A percentile compares a stretch with the other conserved stretches of the same genome.
phyloP scores from a whole-genome alignment of 2,329 filamentous ascomycete genomes.

The Zelopaecilomyces penicillatus region DNA sequence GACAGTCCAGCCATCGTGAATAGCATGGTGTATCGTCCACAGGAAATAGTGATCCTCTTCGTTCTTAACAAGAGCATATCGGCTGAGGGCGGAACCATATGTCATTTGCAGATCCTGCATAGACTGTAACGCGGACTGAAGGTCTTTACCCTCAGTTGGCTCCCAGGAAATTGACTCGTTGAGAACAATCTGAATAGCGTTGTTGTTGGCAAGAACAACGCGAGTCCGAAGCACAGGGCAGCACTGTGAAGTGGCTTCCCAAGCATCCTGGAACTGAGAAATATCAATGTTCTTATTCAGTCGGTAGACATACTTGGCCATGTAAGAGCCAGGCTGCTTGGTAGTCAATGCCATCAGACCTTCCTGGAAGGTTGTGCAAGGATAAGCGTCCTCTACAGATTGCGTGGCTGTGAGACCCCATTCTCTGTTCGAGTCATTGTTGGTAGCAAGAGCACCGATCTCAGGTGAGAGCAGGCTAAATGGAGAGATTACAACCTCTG shows the following conservation, averaged over 20 bases:
- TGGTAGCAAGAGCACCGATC: neutral
- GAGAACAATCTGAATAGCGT: neutral
- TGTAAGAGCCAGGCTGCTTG: conserved; percentile 9
- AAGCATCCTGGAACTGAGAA: conserved; percentile 5
- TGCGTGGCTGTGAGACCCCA: neutral
- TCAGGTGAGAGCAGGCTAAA: neutral
- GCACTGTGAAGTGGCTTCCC: conserved; percentile 5
- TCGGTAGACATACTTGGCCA: conserved; percentile 1
- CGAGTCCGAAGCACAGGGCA: conserved; percentile 10
- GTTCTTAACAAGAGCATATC: neutral
- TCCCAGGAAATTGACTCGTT: conserved; percentile 1
- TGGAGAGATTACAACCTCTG: neutral
- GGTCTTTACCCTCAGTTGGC: neutral
- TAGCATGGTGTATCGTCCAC: conserved; percentile 18
- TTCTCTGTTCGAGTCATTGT: neutral
- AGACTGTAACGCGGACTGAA: conserved; percentile 3
- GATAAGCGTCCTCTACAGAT: conserved; percentile 10
- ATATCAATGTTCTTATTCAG: conserved; percentile 1
- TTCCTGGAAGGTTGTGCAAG: conserved; percentile 10
- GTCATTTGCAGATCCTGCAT: neutral
- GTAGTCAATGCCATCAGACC: conserved; percentile 10
- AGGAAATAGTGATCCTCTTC: conserved; percentile 10
- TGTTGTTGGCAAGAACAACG: conserved; percentile 2
- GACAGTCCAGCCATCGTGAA: conserved; percentile 20
- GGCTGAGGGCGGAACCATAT: neutral